Evolutionary conservation across 1,284 basidiomycete genomes (phyloP), one percentile per base, ranked within the genome.

Genomic region (Omphalotus olearius): DNA sequence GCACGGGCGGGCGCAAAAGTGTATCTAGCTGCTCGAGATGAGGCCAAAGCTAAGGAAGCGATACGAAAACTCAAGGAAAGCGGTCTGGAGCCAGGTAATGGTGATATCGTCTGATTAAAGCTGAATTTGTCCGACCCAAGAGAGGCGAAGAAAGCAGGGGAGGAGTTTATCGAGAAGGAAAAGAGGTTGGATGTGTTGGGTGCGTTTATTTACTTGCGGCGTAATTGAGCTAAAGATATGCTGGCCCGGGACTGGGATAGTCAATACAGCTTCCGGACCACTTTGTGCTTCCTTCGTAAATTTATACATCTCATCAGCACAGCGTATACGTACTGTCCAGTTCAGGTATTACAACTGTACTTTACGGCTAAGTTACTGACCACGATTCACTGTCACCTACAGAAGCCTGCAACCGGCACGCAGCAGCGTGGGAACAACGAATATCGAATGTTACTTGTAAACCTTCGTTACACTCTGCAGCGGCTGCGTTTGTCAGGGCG

Each of bases 61-160:
- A 71, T 79, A 9, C 62, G 60, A 2, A 56, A 64, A 35, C 59
- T 79, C 33, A 64, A 69, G 37, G 48, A 56, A 6, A 72, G 72
- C 20, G 73, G 69, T 0, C 56, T 71, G 1, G 65, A 56, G 6
- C 60, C 64, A 0, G 69, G 67, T 0, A 64, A 66, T 40, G 77
- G 76, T 6, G 57, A 70, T 46, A 65, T 82, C 6, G 55, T 68
- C 2, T 78, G 69, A 67, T 58, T 79, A 9, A 63, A 72, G 40
- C 66, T 82, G 16, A 75, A 82, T 59, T 62, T 83, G 47, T 59
- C 60, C 57, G 62, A 76, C 50, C 72, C 74, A 1, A 62, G 67
- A 28, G 63, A 66, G n/a, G 72, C 73, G 6, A 75, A 70, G 58
- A 60, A 59, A n/a, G 59, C 73, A 2, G 79, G 73, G 0, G 67